Evolutionary conservation across 306 rosid genomes (phyloP).

Genomic region (Fagus crenata): DNA sequence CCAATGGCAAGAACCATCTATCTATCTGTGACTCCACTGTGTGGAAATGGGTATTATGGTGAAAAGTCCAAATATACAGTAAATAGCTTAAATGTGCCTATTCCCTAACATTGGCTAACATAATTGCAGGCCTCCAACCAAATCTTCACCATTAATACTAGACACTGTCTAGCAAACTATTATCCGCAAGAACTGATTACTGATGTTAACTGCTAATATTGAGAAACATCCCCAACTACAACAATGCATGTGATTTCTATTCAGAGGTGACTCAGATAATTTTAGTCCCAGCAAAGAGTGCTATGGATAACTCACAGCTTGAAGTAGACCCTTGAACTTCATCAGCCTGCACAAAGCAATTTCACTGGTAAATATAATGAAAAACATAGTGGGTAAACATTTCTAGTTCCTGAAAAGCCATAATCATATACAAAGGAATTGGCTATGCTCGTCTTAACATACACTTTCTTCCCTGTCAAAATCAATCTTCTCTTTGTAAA

Average conservation of each 20-base stretch:
- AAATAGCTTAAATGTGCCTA: not conserved
- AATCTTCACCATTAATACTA: not conserved
- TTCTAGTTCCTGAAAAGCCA: constrained; percentile 5
- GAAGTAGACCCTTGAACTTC: constrained; percentile 42
- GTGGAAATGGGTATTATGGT: constrained; percentile 13
- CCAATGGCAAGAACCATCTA: not conserved
- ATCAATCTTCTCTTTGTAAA: constrained; percentile 41
- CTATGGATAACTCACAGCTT: constrained; percentile 48
- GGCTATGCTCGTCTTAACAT: constrained; percentile 36
- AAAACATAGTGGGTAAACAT: constrained; percentile 4
- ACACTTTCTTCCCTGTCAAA: constrained; percentile 43
- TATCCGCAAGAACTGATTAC: constrained; percentile 1
- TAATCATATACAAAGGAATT: constrained; percentile 20
- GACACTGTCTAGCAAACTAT: constrained; percentile 14
- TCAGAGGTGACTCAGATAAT: constrained; percentile 15
- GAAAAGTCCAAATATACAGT: not conserved
- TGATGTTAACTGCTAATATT: not conserved
- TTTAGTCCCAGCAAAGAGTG: constrained; percentile 21
- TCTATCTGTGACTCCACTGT: constrained; percentile 13
- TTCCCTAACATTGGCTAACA: constrained; percentile 22
- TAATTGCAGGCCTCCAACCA: constrained; percentile 18
- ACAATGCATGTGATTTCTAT: constrained; percentile 14
- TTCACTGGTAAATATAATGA: constrained; percentile 15
- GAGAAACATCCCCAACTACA: constrained; percentile 18
- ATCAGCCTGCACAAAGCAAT: constrained; percentile 50